These are phyloP conservation scores for Mucor velutinosus DNA, from an alignment of 371 early-diverging fungal genomes.

Conservation along the genomic window DNA sequence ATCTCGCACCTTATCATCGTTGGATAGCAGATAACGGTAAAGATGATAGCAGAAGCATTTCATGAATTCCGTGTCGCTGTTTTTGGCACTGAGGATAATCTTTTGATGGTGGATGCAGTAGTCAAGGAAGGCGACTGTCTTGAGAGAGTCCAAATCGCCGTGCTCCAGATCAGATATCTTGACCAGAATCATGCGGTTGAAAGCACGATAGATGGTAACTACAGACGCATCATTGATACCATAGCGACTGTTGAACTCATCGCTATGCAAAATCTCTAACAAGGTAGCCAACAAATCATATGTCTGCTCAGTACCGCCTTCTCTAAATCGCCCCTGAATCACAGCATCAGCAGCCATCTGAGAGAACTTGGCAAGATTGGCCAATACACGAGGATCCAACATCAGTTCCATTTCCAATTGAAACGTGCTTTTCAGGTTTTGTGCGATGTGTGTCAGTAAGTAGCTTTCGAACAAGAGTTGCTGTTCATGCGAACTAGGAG, in stretches of 20 bases:
- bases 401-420: slow-evolving; percentile 50
- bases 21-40: slow-evolving; percentile 53
- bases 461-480: slow-evolving; percentile 58
- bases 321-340: slow-evolving; percentile 57
- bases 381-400: slow-evolving; percentile 44
- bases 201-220: slow-evolving; percentile 42
- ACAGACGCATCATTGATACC: slow-evolving; percentile 23
- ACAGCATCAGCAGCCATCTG: slow-evolving; percentile 70
- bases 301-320: slow-evolving; percentile 55
- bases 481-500: slow-evolving; percentile 43
- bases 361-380: slow-evolving; percentile 59
- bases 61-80: slow-evolving; percentile 68
- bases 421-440: slow-evolving; percentile 55
- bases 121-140: slow-evolving; percentile 55
- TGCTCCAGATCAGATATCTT: slow-evolving; percentile 52
- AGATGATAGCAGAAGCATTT: slow-evolving; percentile 68
- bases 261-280: slow-evolving; percentile 50
- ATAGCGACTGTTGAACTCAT: slow-evolving; percentile 28
- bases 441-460: slow-evolving; percentile 58
- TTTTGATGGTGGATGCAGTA: slow-evolving; percentile 73
- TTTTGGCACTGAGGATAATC: slow-evolving; percentile 58
- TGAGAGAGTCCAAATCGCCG: slow-evolving; percentile 28
- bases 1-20: slow-evolving; percentile 48
- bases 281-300: slow-evolving; percentile 62
- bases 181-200: slow-evolving; percentile 66